phyloP scores from a whole-genome alignment of 2,329 filamentous ascomycete species.

The Microdochium paspali region DNA sequence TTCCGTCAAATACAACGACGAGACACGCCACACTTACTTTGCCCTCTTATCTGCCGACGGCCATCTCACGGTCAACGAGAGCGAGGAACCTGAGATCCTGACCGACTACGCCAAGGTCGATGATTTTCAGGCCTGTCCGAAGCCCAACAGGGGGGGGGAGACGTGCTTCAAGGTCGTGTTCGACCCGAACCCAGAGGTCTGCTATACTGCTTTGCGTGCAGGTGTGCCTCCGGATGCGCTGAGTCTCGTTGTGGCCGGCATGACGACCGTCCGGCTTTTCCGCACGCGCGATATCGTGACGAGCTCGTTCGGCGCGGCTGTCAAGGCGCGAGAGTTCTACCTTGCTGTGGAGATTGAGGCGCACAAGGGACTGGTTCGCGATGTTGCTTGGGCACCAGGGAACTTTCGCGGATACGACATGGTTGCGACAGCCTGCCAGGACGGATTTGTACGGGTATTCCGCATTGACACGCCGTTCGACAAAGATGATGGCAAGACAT shows the following conservation, averaged over 20 bases:
- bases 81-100: conserved; percentile 73
- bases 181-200: conserved; percentile 76
- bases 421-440: conserved; percentile 85
- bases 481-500: conserved; percentile 37
- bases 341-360: conserved; percentile 67
- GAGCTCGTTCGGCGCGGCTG: conserved; percentile 39
- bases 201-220: conserved; percentile 67
- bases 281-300: conserved; percentile 55
- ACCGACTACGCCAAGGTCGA: conserved; percentile 68
- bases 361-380: conserved; percentile 70
- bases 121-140: conserved; percentile 62
- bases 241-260: conserved; percentile 74
- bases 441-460: conserved; percentile 85
- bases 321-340: conserved; percentile 70
- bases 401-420: conserved; percentile 86
- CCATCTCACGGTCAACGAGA: conserved; percentile 71
- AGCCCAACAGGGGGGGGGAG: conserved; percentile 73
- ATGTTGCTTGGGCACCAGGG: conserved; percentile 87
- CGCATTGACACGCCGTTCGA: conserved; percentile 55
- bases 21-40: conserved; percentile 72
- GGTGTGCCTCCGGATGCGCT: conserved; percentile 75
- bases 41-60: conserved; percentile 80
- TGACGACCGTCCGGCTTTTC: conserved; percentile 76
- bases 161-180: conserved; percentile 79
- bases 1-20: conserved; percentile 74